phyloP scores from a whole-genome alignment of 2,329 filamentous ascomycete species.

The Colletotrichum sp. region DNA sequence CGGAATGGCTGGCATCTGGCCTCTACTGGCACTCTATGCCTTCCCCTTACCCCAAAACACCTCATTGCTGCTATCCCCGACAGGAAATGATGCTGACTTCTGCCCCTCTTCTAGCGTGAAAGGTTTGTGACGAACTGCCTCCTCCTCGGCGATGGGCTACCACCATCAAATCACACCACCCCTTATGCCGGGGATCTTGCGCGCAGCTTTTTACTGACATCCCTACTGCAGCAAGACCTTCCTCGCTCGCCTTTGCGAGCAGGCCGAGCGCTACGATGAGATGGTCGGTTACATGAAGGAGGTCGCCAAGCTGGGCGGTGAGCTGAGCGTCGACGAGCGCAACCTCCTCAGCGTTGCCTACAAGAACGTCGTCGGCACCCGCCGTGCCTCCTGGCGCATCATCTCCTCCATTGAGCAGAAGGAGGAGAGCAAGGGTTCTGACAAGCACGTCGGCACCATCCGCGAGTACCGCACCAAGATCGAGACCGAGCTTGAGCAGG shows the following conservation, averaged over 20 bases:
- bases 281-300: conserved; percentile 99
- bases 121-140: conserved; percentile 54
- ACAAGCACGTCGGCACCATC: conserved; percentile 93
- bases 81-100: conserved; percentile 37
- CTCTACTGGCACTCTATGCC: not conserved
- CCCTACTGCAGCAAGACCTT: conserved; percentile 85
- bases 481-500: conserved; percentile 94
- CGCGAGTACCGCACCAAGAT: conserved; percentile 99
- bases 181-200: conserved; percentile 6
- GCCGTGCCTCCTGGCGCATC: conserved; percentile 98
- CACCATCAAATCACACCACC: conserved; percentile 6
- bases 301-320: conserved; percentile 86
- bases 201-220: conserved; percentile 13
- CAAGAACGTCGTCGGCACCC: conserved; percentile 99
- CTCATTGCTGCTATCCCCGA: not conserved
- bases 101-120: conserved; percentile 62
- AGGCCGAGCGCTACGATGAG: conserved; percentile 99
- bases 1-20: not conserved
- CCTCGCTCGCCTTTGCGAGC: conserved; percentile 99
- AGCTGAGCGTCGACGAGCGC: conserved; percentile 94
- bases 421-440: conserved; percentile 98
- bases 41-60: not conserved
- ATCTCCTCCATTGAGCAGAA: conserved; percentile 99
- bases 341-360: conserved; percentile 98
- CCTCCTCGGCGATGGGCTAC: conserved; percentile 1